Percentiles rank a stretch among this genome's conserved stretches.
Conservation (phyloP, 2,329 filamentous ascomycete genomes). For the Stemphylium lycopersici region DNA sequence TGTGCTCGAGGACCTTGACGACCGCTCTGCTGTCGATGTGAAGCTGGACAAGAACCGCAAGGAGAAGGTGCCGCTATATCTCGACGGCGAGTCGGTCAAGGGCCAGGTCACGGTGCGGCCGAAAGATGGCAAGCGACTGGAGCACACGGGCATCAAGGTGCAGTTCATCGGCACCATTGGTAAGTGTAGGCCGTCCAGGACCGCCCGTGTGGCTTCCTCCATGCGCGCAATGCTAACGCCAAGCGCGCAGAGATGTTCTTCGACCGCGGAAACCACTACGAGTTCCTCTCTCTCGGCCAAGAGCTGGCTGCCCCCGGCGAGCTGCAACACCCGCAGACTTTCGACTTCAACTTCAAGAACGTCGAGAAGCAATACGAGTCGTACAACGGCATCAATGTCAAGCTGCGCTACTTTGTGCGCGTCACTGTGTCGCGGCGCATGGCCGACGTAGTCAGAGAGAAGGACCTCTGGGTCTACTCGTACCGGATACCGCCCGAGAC, state of each 20-base stretch:
- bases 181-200: constrained; percentile 47
- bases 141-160: constrained; percentile 99
- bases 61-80: constrained; percentile 95
- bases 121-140: constrained; percentile 96
- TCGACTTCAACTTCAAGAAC: constrained; percentile 99
- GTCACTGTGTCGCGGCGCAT: constrained; percentile 96
- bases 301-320: constrained; percentile 96
- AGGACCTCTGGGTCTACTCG: constrained; percentile 99
- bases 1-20: constrained; percentile 92
- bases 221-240: constrained; percentile 19
- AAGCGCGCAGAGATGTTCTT: constrained; percentile 90
- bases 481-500: constrained; percentile 98
- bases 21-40: constrained; percentile 93
- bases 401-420: constrained; percentile 96
- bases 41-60: constrained; percentile 98
- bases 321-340: constrained; percentile 97
- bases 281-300: constrained; percentile 96
- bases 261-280: constrained; percentile 98
- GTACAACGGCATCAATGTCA: constrained; percentile 99
- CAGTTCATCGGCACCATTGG: constrained; percentile 99
- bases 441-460: constrained; percentile 97
- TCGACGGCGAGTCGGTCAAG: constrained; percentile 98
- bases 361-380: constrained; percentile 99
- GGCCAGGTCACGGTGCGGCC: constrained; percentile 92
- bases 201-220: not conserved